Percentiles rank a stretch among this genome's conserved stretches.
phyloP scores from a whole-genome alignment of 2,329 filamentous ascomycete genomes.

The Beauveria brongniartii region DNA sequence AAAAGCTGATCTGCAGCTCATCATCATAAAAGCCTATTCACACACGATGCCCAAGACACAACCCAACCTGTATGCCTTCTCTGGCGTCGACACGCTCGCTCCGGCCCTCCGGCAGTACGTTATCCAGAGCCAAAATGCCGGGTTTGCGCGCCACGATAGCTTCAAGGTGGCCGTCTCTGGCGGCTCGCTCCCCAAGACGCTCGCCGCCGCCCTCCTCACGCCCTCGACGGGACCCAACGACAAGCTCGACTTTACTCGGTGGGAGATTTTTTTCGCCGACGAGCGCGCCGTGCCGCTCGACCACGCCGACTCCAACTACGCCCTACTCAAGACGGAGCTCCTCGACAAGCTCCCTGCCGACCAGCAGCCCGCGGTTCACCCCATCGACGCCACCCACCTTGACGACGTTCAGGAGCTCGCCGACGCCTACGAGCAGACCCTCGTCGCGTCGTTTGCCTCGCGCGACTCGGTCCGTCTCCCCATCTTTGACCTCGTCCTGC shows the following conservation, averaged over 20 bases:
- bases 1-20: background rate
- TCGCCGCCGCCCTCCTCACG: constrained; percentile 74
- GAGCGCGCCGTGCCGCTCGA: constrained; percentile 90
- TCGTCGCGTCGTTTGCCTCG: constrained; percentile 79
- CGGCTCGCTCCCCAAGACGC: constrained; percentile 81
- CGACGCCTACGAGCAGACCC: constrained; percentile 82
- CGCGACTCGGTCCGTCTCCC: constrained; percentile 91
- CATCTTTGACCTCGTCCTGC: constrained; percentile 87
- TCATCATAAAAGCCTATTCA: background rate
- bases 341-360: constrained; percentile 75
- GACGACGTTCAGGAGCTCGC: constrained; percentile 85
- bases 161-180: constrained; percentile 94
- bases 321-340: constrained; percentile 75
- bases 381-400: constrained; percentile 60
- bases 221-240: constrained; percentile 45
- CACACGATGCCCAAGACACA: constrained; percentile 46
- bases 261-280: constrained; percentile 98
- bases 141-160: constrained; percentile 67
- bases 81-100: constrained; percentile 61
- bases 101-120: constrained; percentile 73
- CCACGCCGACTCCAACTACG: constrained; percentile 91
- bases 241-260: constrained; percentile 69
- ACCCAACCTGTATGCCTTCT: constrained; percentile 74
- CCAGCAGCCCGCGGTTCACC: constrained; percentile 61
- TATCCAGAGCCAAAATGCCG: constrained; percentile 70